Conservation (phyloP, 2,329 filamentous ascomycete genomes). For the Whalleya microplaca region DNA sequence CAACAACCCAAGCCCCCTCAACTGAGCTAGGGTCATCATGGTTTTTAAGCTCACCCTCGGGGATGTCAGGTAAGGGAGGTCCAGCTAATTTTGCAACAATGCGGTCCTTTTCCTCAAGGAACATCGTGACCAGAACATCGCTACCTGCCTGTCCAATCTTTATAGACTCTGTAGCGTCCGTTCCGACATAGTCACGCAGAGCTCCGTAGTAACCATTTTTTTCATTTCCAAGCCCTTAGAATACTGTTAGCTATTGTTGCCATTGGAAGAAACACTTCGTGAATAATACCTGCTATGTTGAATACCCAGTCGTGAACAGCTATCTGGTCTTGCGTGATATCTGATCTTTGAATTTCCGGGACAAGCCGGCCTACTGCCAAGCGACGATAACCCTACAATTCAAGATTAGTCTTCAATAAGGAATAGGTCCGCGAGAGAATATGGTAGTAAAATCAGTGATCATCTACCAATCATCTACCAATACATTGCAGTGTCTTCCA, state of each 20-base stretch:
- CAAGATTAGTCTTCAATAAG: too few species aligned
- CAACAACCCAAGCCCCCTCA: conserved; percentile 8
- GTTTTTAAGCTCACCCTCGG: conserved; percentile 9
- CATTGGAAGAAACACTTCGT: background rate
- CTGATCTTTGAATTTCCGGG: conserved; percentile 4
- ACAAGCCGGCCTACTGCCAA: conserved; percentile 22
- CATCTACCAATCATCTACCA: too few species aligned
- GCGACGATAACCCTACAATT: conserved; percentile 9
- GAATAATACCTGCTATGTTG: conserved; percentile 15
- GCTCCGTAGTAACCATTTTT: background rate
- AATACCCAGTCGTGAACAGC: conserved; percentile 26
- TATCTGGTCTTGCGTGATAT: conserved; percentile 14
- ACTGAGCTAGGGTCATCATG: conserved; percentile 2
- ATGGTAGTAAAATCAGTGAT: too few species aligned
- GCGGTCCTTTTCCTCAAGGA: background rate
- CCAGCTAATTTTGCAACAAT: conserved; percentile 15
- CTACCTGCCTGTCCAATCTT: background rate
- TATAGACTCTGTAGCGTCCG: conserved; percentile 7
- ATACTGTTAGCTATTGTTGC: background rate
- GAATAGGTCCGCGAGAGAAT: too few species aligned
- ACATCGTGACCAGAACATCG: conserved; percentile 11
- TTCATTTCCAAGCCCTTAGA: conserved; percentile 3
- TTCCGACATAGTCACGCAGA: conserved; percentile 3
- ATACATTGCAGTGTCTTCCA: too few species aligned
- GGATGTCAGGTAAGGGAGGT: conserved; percentile 5